These are phyloP conservation scores for Pholiota conissans DNA, from an alignment of 768 basidiomycete genomes.

Conservation along the genomic window DNA sequence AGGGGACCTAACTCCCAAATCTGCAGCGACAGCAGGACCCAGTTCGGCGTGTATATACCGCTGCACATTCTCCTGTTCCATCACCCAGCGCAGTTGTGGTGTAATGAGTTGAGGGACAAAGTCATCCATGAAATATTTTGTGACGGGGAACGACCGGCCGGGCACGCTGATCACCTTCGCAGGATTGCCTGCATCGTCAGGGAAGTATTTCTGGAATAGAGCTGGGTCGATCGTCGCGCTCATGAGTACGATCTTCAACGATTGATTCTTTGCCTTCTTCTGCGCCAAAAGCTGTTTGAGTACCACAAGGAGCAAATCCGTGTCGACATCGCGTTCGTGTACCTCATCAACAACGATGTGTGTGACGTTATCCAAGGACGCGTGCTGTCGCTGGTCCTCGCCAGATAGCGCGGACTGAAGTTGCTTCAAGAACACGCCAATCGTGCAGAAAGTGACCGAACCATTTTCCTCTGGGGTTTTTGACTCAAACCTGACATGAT, in stretches of 20 bases:
- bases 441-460: slow-evolving; percentile 90
- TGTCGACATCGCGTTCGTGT: slow-evolving; percentile 94
- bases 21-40: slow-evolving; percentile 28
- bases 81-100: slow-evolving; percentile 58
- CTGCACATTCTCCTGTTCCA: slow-evolving; percentile 64
- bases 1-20: slow-evolving; percentile 24
- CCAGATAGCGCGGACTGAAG: slow-evolving; percentile 73
- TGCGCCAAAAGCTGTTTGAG: slow-evolving; percentile 81
- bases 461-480: slow-evolving; percentile 80
- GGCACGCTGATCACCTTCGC: slow-evolving; percentile 80
- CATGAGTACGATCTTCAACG: slow-evolving; percentile 90
- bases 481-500: slow-evolving; percentile 89
- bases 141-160: slow-evolving; percentile 90
- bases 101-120: slow-evolving; percentile 55
- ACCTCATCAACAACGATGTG: slow-evolving; percentile 96
- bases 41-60: slow-evolving; percentile 76
- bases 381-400: slow-evolving; percentile 28
- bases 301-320: slow-evolving; percentile 85
- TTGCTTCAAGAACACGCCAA: slow-evolving; percentile 84
- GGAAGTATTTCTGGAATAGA: slow-evolving; percentile 88
- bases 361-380: slow-evolving; percentile 72
- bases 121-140: slow-evolving; percentile 79
- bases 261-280: slow-evolving; percentile 64
- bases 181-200: slow-evolving; percentile 53
- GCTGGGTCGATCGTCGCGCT: slow-evolving; percentile 93